Conservation (phyloP, 345 rosid genomes). For the Eucalyptus albens region DNA sequence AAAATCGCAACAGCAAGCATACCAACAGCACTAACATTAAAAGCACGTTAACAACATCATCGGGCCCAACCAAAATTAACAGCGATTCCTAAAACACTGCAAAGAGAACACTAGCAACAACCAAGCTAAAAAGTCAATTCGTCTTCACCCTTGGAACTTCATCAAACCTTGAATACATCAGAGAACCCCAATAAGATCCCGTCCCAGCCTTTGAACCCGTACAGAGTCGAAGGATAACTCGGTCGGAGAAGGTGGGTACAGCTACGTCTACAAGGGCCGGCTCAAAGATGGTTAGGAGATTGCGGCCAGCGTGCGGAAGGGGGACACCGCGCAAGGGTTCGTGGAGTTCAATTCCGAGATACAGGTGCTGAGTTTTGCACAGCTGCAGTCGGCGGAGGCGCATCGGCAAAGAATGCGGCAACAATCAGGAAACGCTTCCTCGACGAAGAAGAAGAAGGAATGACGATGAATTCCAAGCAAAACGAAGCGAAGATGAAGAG, state of each 20-base stretch:
- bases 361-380: conserved; percentile 36
- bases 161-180: neutral
- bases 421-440: no score
- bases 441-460: no score
- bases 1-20: neutral
- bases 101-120: neutral
- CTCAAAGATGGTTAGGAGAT: conserved; percentile 42
- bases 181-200: no score
- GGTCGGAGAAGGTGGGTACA: conserved; percentile 52
- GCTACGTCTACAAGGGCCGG: conserved; percentile 33
- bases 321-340: conserved; percentile 42
- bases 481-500: no score
- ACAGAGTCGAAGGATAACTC: conserved; percentile 16
- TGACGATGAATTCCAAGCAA: no score
- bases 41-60: neutral
- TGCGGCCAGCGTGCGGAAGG: conserved; percentile 40
- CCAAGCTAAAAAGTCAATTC: neutral
- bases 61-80: neutral
- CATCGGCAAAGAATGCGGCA: no score
- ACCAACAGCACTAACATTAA: neutral
- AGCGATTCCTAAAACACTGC: neutral
- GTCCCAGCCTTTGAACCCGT: no score
- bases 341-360: conserved; percentile 38
- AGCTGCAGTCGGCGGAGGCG: neutral
- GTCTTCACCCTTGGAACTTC: accelerated